These are phyloP conservation scores for Xerocomus spinulosus DNA, from an alignment of 768 basidiomycete species.

Conservation along the genomic window DNA sequence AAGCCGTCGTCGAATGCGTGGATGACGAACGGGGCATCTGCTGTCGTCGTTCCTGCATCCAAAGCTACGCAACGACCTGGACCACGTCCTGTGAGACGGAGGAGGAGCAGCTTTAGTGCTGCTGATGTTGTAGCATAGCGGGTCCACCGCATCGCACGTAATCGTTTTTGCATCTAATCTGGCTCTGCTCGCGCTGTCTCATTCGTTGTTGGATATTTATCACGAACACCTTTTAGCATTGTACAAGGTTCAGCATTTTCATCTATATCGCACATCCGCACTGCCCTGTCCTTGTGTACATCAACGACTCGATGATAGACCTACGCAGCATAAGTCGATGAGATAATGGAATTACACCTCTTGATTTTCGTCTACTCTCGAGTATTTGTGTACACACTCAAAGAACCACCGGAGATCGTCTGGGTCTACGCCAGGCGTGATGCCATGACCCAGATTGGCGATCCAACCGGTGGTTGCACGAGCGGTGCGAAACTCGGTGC, in stretches of 20 bases:
- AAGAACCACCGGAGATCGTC: slow-evolving; percentile 91
- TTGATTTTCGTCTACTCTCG: slow-evolving; percentile 26
- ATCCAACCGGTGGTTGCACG: slow-evolving; percentile 77
- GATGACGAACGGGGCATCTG: slow-evolving; percentile 68
- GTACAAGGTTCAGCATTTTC: slow-evolving; percentile 26
- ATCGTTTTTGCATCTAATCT: slow-evolving; percentile 4
- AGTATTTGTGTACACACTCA: slow-evolving; percentile 84
- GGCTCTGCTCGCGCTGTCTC: not conserved
- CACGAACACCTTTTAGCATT: slow-evolving; percentile 22
- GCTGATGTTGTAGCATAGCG: slow-evolving; percentile 76
- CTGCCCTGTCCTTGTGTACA: slow-evolving; percentile 20
- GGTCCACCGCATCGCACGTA: not conserved
- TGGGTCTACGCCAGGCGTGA: slow-evolving; percentile 92
- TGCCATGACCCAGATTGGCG: slow-evolving; percentile 94
- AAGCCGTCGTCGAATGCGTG: slow-evolving; percentile 53
- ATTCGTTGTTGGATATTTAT: slow-evolving; percentile 27
- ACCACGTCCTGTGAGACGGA: slow-evolving; percentile 64
- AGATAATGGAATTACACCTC: too few relatives aligned
- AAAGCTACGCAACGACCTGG: slow-evolving; percentile 68
- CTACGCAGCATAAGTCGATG: slow-evolving; percentile 4
- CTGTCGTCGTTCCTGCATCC: slow-evolving; percentile 66
- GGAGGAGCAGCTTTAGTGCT: slow-evolving; percentile 84
- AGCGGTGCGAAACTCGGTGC: slow-evolving; percentile 58
- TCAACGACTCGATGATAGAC: slow-evolving; percentile 10
- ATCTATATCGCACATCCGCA: slow-evolving; percentile 12